Conservation (phyloP, 306 rosid species). For the Astragalus membranaceus region DNA sequence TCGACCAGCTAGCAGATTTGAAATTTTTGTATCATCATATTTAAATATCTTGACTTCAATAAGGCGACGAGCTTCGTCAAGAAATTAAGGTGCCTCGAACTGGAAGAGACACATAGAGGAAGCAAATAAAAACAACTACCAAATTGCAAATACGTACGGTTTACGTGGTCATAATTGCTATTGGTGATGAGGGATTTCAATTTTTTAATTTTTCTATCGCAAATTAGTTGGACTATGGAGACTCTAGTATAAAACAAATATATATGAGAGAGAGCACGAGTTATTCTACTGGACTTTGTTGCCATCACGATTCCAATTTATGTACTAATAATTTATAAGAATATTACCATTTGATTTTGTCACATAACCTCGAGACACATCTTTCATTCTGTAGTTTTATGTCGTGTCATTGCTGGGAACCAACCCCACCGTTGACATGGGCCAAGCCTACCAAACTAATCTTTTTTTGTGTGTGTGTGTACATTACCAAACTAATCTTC, state of each 20-base stretch:
- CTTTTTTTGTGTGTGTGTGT: background rate
- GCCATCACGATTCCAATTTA: background rate
- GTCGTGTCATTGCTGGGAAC: background rate
- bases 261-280: background rate
- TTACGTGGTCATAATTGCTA: too few relatives aligned
- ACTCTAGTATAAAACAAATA: too few relatives aligned
- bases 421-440: slow-evolving; percentile 16
- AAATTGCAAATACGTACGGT: too few relatives aligned
- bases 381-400: background rate
- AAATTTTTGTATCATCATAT: background rate
- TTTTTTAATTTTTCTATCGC: too few relatives aligned
- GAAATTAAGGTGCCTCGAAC: background rate
- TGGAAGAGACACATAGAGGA: background rate
- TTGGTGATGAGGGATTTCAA: too few relatives aligned
- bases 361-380: background rate
- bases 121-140: too few relatives aligned
- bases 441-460: background rate
- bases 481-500: background rate
- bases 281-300: background rate
- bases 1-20: background rate
- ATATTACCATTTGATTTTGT: background rate
- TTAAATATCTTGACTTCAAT: background rate
- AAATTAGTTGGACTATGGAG: too few relatives aligned
- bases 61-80: background rate
- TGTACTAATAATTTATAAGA: background rate